Conservation (phyloP, 345 rosid species). For the Citrus australasica region DNA sequence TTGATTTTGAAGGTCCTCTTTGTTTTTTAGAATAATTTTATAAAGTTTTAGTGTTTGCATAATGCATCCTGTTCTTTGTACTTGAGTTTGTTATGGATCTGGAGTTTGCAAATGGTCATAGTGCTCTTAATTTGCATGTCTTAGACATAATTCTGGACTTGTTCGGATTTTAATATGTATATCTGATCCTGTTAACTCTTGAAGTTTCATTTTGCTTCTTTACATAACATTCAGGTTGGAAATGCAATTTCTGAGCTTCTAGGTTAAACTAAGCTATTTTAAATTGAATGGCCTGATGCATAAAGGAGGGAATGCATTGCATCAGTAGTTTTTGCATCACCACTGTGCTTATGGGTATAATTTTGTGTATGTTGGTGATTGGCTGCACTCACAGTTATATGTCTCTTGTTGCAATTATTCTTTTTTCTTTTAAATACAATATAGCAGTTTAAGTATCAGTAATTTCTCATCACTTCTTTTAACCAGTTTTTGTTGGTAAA, state of each 20-base stretch:
- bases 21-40: background rate
- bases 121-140: background rate
- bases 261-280: background rate
- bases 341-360: too few relatives aligned
- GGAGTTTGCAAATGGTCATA: background rate
- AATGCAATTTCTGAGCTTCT: background rate
- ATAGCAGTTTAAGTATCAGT: background rate
- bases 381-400: too few relatives aligned
- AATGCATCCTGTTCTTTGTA: background rate
- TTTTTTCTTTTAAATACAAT: too few relatives aligned
- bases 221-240: background rate
- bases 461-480: background rate
- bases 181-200: background rate
- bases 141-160: background rate
- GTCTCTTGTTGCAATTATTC: too few relatives aligned
- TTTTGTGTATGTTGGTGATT: too few relatives aligned
- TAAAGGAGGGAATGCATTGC: background rate
- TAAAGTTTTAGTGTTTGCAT: background rate
- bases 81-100: background rate
- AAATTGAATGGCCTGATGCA: background rate
- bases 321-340: too few relatives aligned
- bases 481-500: background rate
- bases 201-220: background rate
- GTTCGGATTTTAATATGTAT: background rate
- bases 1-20: background rate